Evolutionary conservation across 2,329 filamentous ascomycete species (phyloP), one percentile per base, ranked within the genome.

Genomic region (Scleromitrula shiraiana): DNA sequence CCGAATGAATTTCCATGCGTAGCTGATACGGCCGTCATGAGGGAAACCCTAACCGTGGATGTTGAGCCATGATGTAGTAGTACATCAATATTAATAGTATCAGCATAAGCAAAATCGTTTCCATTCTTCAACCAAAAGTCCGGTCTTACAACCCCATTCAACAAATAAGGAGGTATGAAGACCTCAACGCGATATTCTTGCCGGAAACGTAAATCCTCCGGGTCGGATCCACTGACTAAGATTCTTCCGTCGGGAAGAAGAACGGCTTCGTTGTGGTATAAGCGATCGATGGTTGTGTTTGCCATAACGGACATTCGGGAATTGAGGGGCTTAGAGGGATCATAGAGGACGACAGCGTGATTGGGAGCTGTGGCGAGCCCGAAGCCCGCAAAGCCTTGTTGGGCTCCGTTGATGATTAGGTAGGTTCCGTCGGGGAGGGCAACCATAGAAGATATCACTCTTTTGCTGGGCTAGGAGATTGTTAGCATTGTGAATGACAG

Each of bases 1-100:
- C 81, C 80, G 77, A 85, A 82, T 19, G 73, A 78, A 65, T 83
- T 78, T 29, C 82, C 81, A 63, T 78, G 75, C 0, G 76, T 79
- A 7, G 35, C 17, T 2, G 42, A 37, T 40, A 50, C 42, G 3
- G 47, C 42, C 7, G 47, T 27, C 41, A 50, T 29, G 5, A 50
- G 29, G 3, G 47, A 50, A 22, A 50, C 20, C 1, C 42, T 41
- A 5, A 37, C 19, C 5, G 35, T 50, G 5, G 22, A 29, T 33
- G 23, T 22, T 6, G 9, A 12, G 5, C 47, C 47, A 20, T 46
- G 23, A 24, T 46, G 19, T 4, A 50, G 29, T 5, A 15, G 9
- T 10, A 39, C 36, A 8, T 27, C 17, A 12, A 50, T 32, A 6
- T 20, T 15, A 2, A 50, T 45, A n/a, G 17, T 27, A 15, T 45